Base-by-base conservation (phyloP, 345 rosid species). In the Gossypium mustelinum region DNA sequence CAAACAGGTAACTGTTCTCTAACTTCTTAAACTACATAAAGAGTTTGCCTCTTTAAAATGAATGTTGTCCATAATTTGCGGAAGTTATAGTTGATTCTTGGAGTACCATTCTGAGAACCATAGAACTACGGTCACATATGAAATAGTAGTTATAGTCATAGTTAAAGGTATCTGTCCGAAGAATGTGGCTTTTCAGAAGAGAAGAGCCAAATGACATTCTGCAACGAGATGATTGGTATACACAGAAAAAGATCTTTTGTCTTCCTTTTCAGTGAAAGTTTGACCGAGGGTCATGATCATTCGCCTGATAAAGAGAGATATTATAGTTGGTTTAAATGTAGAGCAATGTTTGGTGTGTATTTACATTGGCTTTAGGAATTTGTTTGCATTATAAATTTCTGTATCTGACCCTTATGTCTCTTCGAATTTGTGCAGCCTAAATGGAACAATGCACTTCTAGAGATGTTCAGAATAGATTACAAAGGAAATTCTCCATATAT, bases 401-500 rank as follows among this genome's bases (percentile, higher is more conserved):
- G 34, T 74, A 11, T 9, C 11, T 67, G 68, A n/a, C 20, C 44
- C 45, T 72, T 59, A 52, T 69, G 69, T 71, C 12, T 63, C 14
- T 25, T 70, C 14, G 24, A 64, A 8, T 9, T 16, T 60, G 11
- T 79, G 85, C 91, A 95, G 99, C 97, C 97, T 2, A 93, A 90
- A 79, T 95, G 97, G 97, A 95, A 95, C 20, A 52, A 89, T 72
- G 99, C 99, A 1, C 89, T 95, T 45, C 86, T 95, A 7, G 96
- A 93, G 90, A 88, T 90, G 97, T 93, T 95, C 80, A 86, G 89
- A 80, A 91, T 93, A 22, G 98, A 95, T 81, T 93, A 91, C 83
- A 77, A 85, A 71, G 99, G 99, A 72, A 80, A 77, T 41, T 83
- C 93, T 59, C 93, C 99, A 0, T 95, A 95, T 85, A 84, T 95